Evolutionary conservation across 345 rosid genomes (phyloP).

Genomic region (Mercurialis annua): DNA sequence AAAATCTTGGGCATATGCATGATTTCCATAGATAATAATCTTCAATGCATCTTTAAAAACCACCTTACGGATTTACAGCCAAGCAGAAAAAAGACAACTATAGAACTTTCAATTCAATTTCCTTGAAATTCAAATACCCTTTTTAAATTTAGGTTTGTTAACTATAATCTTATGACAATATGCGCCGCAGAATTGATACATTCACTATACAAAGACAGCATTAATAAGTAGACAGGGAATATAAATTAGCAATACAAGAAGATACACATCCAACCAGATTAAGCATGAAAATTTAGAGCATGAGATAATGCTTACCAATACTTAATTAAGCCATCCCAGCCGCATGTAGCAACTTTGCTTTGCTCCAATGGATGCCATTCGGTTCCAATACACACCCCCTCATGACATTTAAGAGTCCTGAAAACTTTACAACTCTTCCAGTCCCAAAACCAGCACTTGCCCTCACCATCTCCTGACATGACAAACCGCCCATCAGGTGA

Average conservation of each 20-base stretch:
- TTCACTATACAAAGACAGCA: not conserved
- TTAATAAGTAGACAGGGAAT: not conserved
- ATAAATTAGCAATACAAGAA: not conserved
- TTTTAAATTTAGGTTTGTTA: not conserved
- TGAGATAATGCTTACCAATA: slow-evolving; percentile 65
- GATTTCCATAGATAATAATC: not conserved
- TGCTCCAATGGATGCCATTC: slow-evolving; percentile 98
- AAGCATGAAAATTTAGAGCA: not conserved
- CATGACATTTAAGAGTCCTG: slow-evolving; percentile 85
- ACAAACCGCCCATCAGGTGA: slow-evolving; percentile 99
- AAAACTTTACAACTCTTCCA: slow-evolving; percentile 98
- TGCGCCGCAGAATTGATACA: not conserved
- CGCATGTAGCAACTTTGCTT: slow-evolving; percentile 97
- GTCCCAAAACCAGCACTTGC: slow-evolving; percentile 99
- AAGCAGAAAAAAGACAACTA: not conserved
- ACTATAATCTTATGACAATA: not conserved
- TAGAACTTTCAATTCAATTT: not conserved
- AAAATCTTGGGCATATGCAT: not conserved
- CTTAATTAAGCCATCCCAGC: slow-evolving; percentile 99
- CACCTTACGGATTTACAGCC: not conserved
- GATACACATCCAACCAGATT: not conserved
- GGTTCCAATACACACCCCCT: slow-evolving; percentile 84
- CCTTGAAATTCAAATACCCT: not conserved
- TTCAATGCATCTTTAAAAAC: not conserved
- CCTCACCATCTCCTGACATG: slow-evolving; percentile 99